Evolutionary conservation across 768 basidiomycete genomes (phyloP), one percentile per base, ranked within the genome.

Genomic region (Neoboletus subvelutipes): DNA sequence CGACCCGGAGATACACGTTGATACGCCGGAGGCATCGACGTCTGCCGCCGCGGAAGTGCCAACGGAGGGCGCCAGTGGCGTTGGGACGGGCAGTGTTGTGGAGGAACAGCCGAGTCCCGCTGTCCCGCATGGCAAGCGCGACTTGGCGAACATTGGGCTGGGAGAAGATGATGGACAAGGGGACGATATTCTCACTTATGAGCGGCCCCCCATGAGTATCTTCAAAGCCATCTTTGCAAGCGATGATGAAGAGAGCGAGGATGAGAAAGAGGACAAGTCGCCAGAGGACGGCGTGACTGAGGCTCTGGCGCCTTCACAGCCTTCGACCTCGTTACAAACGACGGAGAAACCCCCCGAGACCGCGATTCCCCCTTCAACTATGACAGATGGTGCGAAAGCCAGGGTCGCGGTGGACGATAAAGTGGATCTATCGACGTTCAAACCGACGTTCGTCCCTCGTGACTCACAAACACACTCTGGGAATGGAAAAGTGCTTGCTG

Each of bases 181-280:
- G 0, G 74, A 81, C 37, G 94, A 95, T 66, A 94, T 86, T 7
- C 77, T 98, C 60, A 94, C 90, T 0, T 95, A 98, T 70, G 79
- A 90, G 64, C 82, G 90, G 39, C 96, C 97, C 2, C 77, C 86
- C 7, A 91, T 94, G 81, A 90, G 94, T 66, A 85, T 98, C 43
- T 99, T 98, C 80, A 97, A 96, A 70, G 94, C 96, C 4, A 98
- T 99, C 58, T 99, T 99, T 69, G 95, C 94, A 12, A 94, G 91
- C 72, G 92, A 93, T 58, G 92, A 93, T 45, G 94, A 96, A 65
- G 90, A 92, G 36, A 87, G 85, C 18, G 90, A 86, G 10, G 86
- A 86, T 3, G 92, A 93, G 4, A 67, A 22, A 66, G 72, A 50
- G 62, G 71, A 70, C 64, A 70, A 69, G 29, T 64, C 63, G 28